Base-by-base conservation (phyloP, 768 basidiomycete genomes). In the Panus rudis region DNA sequence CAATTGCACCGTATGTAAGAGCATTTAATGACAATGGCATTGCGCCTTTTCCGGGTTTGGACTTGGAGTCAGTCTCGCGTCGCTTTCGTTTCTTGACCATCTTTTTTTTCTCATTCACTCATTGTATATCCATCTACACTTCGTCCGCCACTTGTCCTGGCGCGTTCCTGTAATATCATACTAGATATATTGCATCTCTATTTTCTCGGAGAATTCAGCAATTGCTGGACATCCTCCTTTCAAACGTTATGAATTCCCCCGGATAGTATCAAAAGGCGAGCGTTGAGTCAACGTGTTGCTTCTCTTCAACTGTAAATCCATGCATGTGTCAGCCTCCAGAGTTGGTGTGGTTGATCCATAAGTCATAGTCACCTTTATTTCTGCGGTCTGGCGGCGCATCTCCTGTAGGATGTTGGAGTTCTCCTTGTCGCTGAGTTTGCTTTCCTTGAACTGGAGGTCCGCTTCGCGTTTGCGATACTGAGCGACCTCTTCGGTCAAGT, bases 1-100 rank as follows among this genome's bases (percentile, higher is more conserved):
- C 57, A 68, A 79, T 51, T 92, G 90, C 75, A 75, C 79, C 39
- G 68, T 92, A 64, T 92, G 90, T 76, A 78, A 78, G 71, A 84
- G 73, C 65, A 88, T 91, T 61, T 90, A 81, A 83, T 62, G 65
- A 37, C 39, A 26, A 32, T 27, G 25, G 17, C 6, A 46, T 40
- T 39, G 14, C 28, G 32, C 37, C 37, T 42, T 41, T 34, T 25
- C 41, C 34, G 39, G 49, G 34, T 39, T 25, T 42, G 24, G 53
- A 52, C 44, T 28, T 37, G 23, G n/a, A 26, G 16, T 23, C 45
- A 32, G 20, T 21, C 34, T 25, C 38, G 44, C 48, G 43, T 46
- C 37, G 44, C 42, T 51, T 37, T 39, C 34, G 45, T 21, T 37
- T 42, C 38, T 28, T 39, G 7, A n/a, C 28, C 33, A 32, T 20